phyloP scores from a whole-genome alignment of 805 yeast species.

The Metschnikowia bowlesiae region DNA sequence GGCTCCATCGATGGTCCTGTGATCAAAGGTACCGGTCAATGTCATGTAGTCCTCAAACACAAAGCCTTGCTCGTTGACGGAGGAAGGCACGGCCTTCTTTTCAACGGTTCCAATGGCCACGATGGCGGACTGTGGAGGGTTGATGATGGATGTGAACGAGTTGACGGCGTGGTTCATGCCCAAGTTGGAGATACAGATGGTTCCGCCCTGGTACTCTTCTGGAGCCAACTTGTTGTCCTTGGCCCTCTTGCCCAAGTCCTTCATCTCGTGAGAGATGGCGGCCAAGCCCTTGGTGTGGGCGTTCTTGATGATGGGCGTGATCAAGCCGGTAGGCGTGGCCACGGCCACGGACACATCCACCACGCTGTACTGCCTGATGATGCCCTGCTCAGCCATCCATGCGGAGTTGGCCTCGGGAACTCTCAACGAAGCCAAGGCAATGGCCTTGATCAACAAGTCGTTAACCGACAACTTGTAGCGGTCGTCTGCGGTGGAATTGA shows the following conservation, averaged over 20 bases:
- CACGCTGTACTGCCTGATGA: slow-evolving; percentile 84
- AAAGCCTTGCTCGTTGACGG: slow-evolving; percentile 85
- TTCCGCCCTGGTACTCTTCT: slow-evolving; percentile 99
- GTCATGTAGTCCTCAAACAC: slow-evolving; percentile 87
- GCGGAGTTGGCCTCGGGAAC: slow-evolving; percentile 94
- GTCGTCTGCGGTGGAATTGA: slow-evolving; percentile 81
- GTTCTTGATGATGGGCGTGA: slow-evolving; percentile 90
- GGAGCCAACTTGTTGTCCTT: slow-evolving; percentile 89
- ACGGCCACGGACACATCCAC: slow-evolving; percentile 99
- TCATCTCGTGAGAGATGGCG: slow-evolving; percentile 74
- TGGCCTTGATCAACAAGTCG: slow-evolving; percentile 91
- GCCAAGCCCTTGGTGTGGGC: slow-evolving; percentile 87
- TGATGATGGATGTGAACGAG: slow-evolving; percentile 91
- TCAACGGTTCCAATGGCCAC: slow-evolving; percentile 91
- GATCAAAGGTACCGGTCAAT: slow-evolving; percentile 96
- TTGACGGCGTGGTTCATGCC: slow-evolving; percentile 97
- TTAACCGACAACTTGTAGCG: slow-evolving; percentile 88
- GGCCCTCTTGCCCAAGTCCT: slow-evolving; percentile 95
- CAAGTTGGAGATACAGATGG: slow-evolving; percentile 95
- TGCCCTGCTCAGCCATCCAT: slow-evolving; percentile 85
- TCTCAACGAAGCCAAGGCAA: slow-evolving; percentile 82
- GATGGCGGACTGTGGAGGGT: slow-evolving; percentile 96
- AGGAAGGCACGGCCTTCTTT: slow-evolving; percentile 90
- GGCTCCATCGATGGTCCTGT: slow-evolving; percentile 96
- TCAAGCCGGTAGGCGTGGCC: slow-evolving; percentile 94